Conservation (phyloP, 495 filamentous ascomycete genomes). For the Chaetomium cochliodes region DNA sequence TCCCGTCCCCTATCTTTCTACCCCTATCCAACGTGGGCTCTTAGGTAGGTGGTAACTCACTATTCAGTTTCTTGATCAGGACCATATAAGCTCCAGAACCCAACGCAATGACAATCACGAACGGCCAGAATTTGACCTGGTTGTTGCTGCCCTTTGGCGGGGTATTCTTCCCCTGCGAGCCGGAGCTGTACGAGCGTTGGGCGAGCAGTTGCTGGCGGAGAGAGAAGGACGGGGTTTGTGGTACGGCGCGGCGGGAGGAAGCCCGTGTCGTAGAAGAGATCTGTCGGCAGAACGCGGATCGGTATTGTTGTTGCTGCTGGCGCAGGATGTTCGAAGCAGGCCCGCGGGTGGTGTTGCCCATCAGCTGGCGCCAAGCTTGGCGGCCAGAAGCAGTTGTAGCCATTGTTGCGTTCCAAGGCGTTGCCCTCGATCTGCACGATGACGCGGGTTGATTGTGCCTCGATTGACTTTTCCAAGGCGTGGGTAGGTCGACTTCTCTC, state of each 20-base stretch:
- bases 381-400: slow-evolving; percentile 31
- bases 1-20: neutral
- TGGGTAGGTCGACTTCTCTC: slow-evolving; percentile 5
- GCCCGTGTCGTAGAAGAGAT: slow-evolving; percentile 7
- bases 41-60: slow-evolving; percentile 22
- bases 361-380: slow-evolving; percentile 37
- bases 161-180: slow-evolving; percentile 15
- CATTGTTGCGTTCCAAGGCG: slow-evolving; percentile 24
- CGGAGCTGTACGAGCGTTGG: slow-evolving; percentile 36
- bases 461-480: neutral
- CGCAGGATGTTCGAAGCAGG: slow-evolving; percentile 4
- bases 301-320: slow-evolving; percentile 12
- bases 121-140: slow-evolving; percentile 51
- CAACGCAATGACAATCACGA: slow-evolving; percentile 47
- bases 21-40: neutral
- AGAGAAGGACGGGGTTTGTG: slow-evolving; percentile 13
- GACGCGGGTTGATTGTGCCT: slow-evolving; percentile 18
- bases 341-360: slow-evolving; percentile 23
- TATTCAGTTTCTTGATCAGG: slow-evolving; percentile 40
- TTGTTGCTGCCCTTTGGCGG: slow-evolving; percentile 32
- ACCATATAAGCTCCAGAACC: slow-evolving; percentile 50
- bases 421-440: slow-evolving; percentile 20
- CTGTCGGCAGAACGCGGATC: slow-evolving; percentile 4
- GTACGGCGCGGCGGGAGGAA: slow-evolving; percentile 2
- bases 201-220: slow-evolving; percentile 17